Evolutionary conservation across 208 protist species (phyloP).

Genomic region (Novymonas esmeraldas): DNA sequence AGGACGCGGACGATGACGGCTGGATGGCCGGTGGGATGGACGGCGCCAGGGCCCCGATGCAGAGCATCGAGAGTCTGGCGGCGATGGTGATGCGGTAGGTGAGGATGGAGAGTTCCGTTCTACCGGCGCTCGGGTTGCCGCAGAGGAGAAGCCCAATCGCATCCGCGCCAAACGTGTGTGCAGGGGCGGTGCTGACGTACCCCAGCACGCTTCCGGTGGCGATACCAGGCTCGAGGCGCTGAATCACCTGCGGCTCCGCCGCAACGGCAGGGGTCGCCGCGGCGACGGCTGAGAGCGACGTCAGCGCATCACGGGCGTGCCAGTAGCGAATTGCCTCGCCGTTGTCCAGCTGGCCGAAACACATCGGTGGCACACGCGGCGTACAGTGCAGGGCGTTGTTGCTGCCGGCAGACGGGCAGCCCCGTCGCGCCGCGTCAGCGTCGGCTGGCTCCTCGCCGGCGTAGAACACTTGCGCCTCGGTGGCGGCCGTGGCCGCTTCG

Average conservation of each 20-base stretch:
- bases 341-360: slow-evolving; percentile 63
- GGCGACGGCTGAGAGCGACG: slow-evolving; percentile 33
- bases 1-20: neutral
- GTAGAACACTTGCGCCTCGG: neutral
- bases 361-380: slow-evolving; percentile 42
- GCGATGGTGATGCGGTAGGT: slow-evolving; percentile 10
- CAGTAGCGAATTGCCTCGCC: slow-evolving; percentile 68
- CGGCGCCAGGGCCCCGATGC: slow-evolving; percentile 21
- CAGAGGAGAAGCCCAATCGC: slow-evolving; percentile 11
- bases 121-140: neutral
- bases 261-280: slow-evolving; percentile 7
- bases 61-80: slow-evolving; percentile 18
- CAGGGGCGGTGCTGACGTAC: slow-evolving; percentile 18
- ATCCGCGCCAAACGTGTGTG: slow-evolving; percentile 15
- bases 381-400: neutral
- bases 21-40: slow-evolving; percentile 6
- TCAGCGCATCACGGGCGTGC: slow-evolving; percentile 39
- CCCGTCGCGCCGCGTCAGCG: neutral
- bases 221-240: slow-evolving; percentile 14
- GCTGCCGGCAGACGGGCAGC: neutral
- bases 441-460: neutral
- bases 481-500: neutral
- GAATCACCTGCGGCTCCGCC: slow-evolving; percentile 26
- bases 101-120: slow-evolving; percentile 8
- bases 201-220: slow-evolving; percentile 20